Evolutionary conservation across 1,284 basidiomycete genomes (phyloP), one percentile per base, ranked within the genome.

Genomic region (Leccinum insolens): DNA sequence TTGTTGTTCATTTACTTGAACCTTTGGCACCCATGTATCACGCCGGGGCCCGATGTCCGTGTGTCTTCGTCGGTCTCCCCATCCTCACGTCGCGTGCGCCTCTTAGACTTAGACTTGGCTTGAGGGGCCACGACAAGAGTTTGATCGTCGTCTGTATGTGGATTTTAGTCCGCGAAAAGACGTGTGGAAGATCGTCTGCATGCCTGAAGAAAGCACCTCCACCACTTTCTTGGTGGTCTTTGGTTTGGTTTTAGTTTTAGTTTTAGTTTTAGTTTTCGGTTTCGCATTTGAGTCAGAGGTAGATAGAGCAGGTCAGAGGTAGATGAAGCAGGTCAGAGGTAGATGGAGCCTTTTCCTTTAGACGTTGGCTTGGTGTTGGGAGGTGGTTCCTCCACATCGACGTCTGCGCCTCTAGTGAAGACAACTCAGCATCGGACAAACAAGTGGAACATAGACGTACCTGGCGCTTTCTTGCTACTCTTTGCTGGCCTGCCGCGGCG

Each of bases 131-230:
- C 75, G 7, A 76, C 75, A 2, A 79, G 72, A 3, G 69, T 77
- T 61, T 52, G 66, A 9, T 79, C 75, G 46, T 78, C 76, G 57
- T 78, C 76, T 79, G 25, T 28, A 66, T 64, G 65, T 20, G 17
- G 7, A 58, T 55, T 63, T 64, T 4, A 65, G 44, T 28, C 22
- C 4, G 6, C 7, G 7, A 39, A 62, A 59, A n/a, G 6, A 9
- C 4, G 1, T 20, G 11, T 34, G 8, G 2, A 58, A 20, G 12
- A 62, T n/a, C 14, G 39, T 31, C 14, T 20, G 20, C 74, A 20
- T 65, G 67, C 74, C 74, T 1, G 74, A 75, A 37, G 28, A 62
- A 3, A 69, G 60, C 4, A 64, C 46, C 11, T 73, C 65, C 15
- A 67, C 41, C 6, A 67, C 66, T 34, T 63, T 8, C 46, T 65